Conservation (phyloP, 208 protist genomes). For the Leishmania tropica region DNA sequence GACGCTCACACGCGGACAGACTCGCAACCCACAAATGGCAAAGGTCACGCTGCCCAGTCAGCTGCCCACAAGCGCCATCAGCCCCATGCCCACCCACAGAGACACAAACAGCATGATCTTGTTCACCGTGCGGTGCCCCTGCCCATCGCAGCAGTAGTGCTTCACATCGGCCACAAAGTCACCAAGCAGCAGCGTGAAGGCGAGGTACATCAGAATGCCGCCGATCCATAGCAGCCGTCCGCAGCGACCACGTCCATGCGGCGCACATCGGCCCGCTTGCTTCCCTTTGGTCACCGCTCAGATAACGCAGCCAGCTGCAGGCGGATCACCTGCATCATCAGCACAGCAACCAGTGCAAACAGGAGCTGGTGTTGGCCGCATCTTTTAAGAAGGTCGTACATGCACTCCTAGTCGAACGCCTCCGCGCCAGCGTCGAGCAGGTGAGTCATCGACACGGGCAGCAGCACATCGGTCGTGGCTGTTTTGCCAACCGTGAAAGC, state of each 20-base stretch:
- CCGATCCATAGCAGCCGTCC: conserved; percentile 9
- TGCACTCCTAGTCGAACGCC: conserved; percentile 42
- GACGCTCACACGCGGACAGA: no score
- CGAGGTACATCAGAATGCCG: conserved; percentile 77
- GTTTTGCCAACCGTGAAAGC: conserved; percentile 53
- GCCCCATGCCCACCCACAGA: conserved; percentile 49
- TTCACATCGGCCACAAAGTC: conserved; percentile 55
- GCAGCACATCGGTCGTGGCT: conserved; percentile 51
- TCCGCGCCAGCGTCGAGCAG: conserved; percentile 48
- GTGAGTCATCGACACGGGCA: conserved; percentile 52
- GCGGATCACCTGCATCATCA: conserved; percentile 64
- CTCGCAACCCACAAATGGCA: neutral
- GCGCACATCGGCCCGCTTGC: neutral
- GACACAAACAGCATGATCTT: conserved; percentile 32
- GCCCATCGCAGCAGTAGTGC: conserved; percentile 25
- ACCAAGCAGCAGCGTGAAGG: conserved; percentile 59
- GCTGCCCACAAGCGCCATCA: conserved; percentile 54
- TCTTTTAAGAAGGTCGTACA: conserved; percentile 20
- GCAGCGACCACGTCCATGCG: neutral
- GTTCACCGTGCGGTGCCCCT: neutral
- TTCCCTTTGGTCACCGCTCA: conserved; percentile 39
- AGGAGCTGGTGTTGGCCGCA: conserved; percentile 55
- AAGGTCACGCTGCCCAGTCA: conserved; percentile 20
- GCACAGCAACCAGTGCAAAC: conserved; percentile 48
- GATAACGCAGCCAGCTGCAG: conserved; percentile 36